Conservation (phyloP, 768 basidiomycete species). For the Podaxis sp. region DNA sequence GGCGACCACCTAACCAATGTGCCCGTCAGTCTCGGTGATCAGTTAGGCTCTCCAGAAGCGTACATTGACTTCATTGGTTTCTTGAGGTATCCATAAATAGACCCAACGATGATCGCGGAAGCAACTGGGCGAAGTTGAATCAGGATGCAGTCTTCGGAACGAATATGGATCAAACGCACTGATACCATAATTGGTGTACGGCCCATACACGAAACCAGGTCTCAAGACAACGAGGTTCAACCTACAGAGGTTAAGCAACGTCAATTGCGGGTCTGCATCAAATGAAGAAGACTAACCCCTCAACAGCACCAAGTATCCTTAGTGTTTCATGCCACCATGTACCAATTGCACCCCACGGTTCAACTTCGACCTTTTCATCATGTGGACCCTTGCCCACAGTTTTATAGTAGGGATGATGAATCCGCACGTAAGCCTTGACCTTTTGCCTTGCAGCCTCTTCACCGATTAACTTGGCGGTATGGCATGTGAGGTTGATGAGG, state of each 20-base stretch:
- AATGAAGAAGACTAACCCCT: conserved; percentile 47
- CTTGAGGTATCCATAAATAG: conserved; percentile 80
- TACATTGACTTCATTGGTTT: conserved; percentile 86
- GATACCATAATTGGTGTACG: conserved; percentile 71
- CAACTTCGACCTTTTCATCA: conserved; percentile 72
- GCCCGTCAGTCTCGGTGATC: conserved; percentile 17
- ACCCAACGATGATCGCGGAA: conserved; percentile 69
- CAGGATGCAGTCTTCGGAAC: conserved; percentile 5
- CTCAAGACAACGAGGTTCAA: conserved; percentile 81
- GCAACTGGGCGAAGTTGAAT: conserved; percentile 46
- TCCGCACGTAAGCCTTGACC: conserved; percentile 76
- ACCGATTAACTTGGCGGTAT: conserved; percentile 65
- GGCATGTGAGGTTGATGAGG: conserved; percentile 74
- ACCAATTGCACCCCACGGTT: conserved; percentile 69
- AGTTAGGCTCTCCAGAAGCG: conserved; percentile 23
- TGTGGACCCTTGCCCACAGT: conserved; percentile 63
- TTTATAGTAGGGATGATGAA: conserved; percentile 80
- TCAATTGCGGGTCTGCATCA: conserved; percentile 17
- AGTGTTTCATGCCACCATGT: conserved; percentile 90
- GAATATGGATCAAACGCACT: conserved; percentile 40
- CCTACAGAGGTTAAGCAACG: conserved; percentile 33
- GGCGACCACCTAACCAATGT: conserved; percentile 64
- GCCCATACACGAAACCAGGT: conserved; percentile 76
- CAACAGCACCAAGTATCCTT: conserved; percentile 70
- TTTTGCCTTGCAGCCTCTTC: conserved; percentile 78